Conservation (phyloP, 768 basidiomycete genomes). For the Cyclocybe aegerita region DNA sequence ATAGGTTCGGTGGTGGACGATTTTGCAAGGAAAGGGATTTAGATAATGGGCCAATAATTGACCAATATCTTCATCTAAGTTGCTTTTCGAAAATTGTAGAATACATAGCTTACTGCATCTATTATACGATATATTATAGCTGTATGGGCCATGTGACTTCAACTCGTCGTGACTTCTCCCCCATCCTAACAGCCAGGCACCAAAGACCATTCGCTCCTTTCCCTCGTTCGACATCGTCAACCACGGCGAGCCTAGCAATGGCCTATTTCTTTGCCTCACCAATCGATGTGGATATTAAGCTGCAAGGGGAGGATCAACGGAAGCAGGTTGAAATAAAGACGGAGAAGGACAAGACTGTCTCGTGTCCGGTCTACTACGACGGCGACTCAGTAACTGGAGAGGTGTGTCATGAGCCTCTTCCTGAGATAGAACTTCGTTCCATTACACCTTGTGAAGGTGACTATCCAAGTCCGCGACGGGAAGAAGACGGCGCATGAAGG, state of each 20-base stretch:
- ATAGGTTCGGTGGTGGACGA: too few species aligned
- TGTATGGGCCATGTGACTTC: too few species aligned
- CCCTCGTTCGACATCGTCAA: neutral
- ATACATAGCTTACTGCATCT: too few species aligned
- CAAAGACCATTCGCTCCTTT: neutral
- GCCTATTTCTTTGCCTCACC: constrained; percentile 93
- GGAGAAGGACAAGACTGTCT: constrained; percentile 82
- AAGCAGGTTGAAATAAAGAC: constrained; percentile 89
- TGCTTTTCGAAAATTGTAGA: too few species aligned
- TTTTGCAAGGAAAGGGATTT: too few species aligned
- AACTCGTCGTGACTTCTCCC: too few species aligned
- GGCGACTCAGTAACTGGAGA: constrained; percentile 90
- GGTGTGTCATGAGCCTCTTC: constrained; percentile 40
- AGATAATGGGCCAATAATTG: too few species aligned
- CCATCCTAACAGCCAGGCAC: neutral
- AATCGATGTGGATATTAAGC: constrained; percentile 87
- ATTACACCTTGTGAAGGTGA: constrained; percentile 50
- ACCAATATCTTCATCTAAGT: too few species aligned
- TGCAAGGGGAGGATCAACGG: constrained; percentile 83
- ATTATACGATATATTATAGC: too few species aligned
- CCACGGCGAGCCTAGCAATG: constrained; percentile 37
- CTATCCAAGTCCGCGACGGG: constrained; percentile 88
- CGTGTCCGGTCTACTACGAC: constrained; percentile 94
- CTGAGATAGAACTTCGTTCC: neutral
- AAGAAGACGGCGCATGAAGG: constrained; percentile 95